Percentiles rank a stretch among this genome's conserved stretches.
Evolutionary conservation across 331 rosid genomes (phyloP).

Genomic region (Malus hybrid): DNA sequence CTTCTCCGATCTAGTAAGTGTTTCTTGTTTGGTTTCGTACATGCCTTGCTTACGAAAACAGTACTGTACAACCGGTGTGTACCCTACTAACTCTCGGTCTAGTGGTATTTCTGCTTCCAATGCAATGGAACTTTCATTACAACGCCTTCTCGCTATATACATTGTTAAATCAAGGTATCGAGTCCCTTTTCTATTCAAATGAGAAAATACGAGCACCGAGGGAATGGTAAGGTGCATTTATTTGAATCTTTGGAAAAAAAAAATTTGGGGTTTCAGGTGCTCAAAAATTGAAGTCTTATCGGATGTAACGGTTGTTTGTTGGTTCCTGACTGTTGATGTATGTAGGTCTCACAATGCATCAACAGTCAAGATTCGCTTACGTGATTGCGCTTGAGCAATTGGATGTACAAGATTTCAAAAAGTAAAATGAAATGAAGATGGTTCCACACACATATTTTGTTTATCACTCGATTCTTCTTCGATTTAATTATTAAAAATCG

Average conservation of each 20-base stretch:
- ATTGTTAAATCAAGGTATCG: not conserved
- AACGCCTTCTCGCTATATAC: not conserved
- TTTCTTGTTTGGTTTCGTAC: not conserved
- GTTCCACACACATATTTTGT: not conserved
- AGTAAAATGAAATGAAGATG: too few species aligned
- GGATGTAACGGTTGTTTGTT: too few species aligned
- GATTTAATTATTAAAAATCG: too few species aligned
- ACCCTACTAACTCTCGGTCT: too few species aligned
- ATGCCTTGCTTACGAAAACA: too few species aligned
- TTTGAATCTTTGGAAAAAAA: not conserved
- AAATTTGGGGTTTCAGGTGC: not conserved
- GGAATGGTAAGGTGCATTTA: not conserved
- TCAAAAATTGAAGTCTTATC: not conserved
- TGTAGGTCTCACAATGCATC: not conserved
- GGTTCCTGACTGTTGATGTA: too few species aligned
- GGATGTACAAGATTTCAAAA: not conserved
- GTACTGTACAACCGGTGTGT: not conserved
- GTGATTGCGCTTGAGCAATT: not conserved
- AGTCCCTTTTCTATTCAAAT: not conserved
- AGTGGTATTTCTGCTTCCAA: not conserved
- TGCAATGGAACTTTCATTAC: too few species aligned
- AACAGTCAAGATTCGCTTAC: accelerated
- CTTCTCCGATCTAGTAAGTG: not conserved
- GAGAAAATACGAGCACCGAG: not conserved
- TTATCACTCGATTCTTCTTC: too few species aligned